Evolutionary conservation across 805 yeast genomes (phyloP).

Genomic region (Hanseniaspora nectarophila): DNA sequence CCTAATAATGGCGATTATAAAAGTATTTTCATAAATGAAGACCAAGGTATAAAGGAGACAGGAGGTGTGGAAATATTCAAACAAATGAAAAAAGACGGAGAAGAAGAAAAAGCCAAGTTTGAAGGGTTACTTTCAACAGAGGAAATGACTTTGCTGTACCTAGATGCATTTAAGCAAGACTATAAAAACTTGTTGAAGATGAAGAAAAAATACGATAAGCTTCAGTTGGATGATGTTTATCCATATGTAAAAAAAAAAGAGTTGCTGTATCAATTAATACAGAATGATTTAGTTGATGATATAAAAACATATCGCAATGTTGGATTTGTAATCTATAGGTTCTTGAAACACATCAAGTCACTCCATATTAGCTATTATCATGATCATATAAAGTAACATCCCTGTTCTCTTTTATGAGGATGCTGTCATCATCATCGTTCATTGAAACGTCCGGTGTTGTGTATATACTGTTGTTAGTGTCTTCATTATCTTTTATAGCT

Average conservation of each 20-base stretch:
- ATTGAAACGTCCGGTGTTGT: constrained; percentile 10
- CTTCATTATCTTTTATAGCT: background rate
- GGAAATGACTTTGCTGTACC: background rate
- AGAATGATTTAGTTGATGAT: background rate
- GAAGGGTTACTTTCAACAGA: background rate
- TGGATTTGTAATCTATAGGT: background rate
- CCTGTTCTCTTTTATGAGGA: constrained; percentile 7
- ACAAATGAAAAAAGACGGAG: background rate
- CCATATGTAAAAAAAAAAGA: background rate
- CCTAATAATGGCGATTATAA: background rate
- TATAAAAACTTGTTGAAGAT: background rate
- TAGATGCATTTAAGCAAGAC: background rate
- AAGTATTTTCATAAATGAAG: background rate
- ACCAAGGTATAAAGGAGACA: background rate
- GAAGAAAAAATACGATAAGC: background rate
- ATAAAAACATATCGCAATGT: background rate
- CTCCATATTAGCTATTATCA: background rate
- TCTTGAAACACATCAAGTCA: background rate
- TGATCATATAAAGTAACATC: constrained; percentile 12
- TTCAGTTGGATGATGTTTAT: constrained; percentile 7
- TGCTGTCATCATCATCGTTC: constrained; percentile 7
- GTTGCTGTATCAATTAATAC: background rate
- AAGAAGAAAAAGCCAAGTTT: background rate
- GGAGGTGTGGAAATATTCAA: background rate
- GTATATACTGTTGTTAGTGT: background rate